Evolutionary conservation across 192 early-diverging fungal species (phyloP).

Genomic region (Rhizophagus prolifer): DNA sequence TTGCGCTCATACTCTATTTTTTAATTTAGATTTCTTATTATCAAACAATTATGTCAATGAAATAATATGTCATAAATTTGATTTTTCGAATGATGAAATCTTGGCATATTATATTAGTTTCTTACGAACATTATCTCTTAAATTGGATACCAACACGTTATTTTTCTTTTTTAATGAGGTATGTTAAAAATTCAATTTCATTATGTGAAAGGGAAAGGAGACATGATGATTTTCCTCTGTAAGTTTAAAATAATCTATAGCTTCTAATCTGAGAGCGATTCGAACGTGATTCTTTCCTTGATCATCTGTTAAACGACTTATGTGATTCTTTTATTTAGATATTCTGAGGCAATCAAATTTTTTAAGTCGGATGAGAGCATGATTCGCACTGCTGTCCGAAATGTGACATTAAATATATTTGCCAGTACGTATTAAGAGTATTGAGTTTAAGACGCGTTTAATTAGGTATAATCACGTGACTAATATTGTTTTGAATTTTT

Average conservation of each 20-base stretch:
- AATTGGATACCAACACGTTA: conserved; percentile 60
- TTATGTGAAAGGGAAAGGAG: background rate
- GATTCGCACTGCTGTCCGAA: conserved; percentile 66
- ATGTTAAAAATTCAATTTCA: background rate
- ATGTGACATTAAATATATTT: conserved; percentile 65
- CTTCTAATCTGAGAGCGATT: no score
- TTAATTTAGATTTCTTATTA: conserved; percentile 55
- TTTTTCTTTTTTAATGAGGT: conserved; percentile 65
- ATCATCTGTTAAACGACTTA: background rate
- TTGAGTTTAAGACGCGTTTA: no score
- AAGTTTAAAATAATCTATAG: conserved; percentile 1
- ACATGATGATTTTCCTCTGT: conserved; percentile 42
- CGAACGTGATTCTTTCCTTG: no score
- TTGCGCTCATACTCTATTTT: background rate
- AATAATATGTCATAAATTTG: conserved; percentile 57
- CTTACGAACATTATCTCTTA: conserved; percentile 67
- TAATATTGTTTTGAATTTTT: background rate
- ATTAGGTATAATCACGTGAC: background rate
- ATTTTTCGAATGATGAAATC: conserved; percentile 67
- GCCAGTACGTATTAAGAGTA: conserved; percentile 15
- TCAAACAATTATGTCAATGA: conserved; percentile 76
- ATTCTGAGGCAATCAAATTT: conserved; percentile 62
- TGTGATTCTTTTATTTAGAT: conserved; percentile 41
- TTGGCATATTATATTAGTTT: conserved; percentile 69
- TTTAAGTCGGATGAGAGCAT: conserved; percentile 71